phyloP scores from a whole-genome alignment of 2,329 filamentous ascomycete genomes.

The Colletotrichum limetticola region DNA sequence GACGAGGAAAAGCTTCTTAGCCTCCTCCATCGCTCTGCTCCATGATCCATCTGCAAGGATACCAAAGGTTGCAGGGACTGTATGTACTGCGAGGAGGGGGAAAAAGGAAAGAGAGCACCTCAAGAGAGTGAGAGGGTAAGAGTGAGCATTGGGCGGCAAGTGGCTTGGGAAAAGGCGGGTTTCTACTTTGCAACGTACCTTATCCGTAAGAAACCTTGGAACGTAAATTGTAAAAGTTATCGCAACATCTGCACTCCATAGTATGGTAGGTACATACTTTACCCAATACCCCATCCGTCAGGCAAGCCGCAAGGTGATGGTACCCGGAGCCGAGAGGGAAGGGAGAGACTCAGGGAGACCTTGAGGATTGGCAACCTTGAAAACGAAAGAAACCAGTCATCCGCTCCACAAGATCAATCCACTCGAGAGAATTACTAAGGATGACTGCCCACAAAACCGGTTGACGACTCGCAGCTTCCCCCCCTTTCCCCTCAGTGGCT shows the following conservation, averaged over 20 bases:
- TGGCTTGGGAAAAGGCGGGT: neutral
- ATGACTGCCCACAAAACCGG: neutral
- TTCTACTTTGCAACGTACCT: neutral
- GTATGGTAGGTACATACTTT: neutral
- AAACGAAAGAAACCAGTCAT: neutral
- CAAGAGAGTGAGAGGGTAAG: too few relatives aligned
- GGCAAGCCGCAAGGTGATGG: neutral
- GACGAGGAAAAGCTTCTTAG: neutral
- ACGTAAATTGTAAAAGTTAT: neutral
- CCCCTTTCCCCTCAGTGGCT: neutral
- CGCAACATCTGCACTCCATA: too few relatives aligned
- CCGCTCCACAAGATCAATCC: neutral
- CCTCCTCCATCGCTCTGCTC: neutral
- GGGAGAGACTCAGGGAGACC: neutral
- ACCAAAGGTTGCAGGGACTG: neutral
- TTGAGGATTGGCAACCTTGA: neutral
- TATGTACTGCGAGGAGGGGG: neutral
- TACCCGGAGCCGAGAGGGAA: neutral
- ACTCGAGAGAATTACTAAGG: neutral
- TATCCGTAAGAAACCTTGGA: neutral
- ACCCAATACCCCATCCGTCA: neutral
- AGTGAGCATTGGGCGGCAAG: slow-evolving; percentile 8
- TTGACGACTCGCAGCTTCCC: neutral
- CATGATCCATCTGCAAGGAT: neutral
- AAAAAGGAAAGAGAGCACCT: too few relatives aligned